A percentile compares a stretch with the other conserved stretches of the same genome.
Conservation (phyloP, 139 green algal species). For the Closterium sp. region DNA sequence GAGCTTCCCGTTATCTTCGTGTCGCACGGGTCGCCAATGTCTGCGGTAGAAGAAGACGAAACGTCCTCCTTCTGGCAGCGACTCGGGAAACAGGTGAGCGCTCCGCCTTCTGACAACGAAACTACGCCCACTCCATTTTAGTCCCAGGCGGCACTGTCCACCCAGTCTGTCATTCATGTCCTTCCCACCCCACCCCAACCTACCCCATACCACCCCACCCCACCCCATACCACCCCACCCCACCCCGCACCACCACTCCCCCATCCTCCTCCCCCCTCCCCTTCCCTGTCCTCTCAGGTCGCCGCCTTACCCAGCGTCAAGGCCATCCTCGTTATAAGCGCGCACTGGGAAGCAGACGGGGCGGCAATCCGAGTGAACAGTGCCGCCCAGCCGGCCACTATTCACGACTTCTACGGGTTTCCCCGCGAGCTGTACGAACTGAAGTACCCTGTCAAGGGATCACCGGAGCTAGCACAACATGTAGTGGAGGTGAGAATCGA, state of each 20-base stretch:
- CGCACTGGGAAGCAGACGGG: constrained; percentile 30
- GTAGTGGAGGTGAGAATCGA: constrained; percentile 28
- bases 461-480: constrained; percentile 56
- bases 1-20: constrained; percentile 29
- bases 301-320: neutral
- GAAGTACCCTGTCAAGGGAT: constrained; percentile 62
- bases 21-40: constrained; percentile 23
- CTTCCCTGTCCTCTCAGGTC: neutral
- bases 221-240: no score
- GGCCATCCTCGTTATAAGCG: constrained; percentile 27
- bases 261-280: no score
- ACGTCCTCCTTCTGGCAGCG: constrained; percentile 17
- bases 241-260: no score
- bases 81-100: constrained; percentile 14
- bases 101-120: constrained; percentile 19
- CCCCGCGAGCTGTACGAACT: constrained; percentile 63
- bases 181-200: no score
- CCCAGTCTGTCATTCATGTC: neutral
- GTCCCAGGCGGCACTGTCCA: neutral
- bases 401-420: constrained; percentile 79
- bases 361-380: constrained; percentile 18
- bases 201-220: no score
- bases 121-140: neutral
- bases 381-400: constrained; percentile 9
- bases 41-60: neutral